Evolutionary conservation across 2,329 filamentous ascomycete genomes (phyloP), one percentile per base, ranked within the genome.

Genomic region (Diaporthe longicolla): DNA sequence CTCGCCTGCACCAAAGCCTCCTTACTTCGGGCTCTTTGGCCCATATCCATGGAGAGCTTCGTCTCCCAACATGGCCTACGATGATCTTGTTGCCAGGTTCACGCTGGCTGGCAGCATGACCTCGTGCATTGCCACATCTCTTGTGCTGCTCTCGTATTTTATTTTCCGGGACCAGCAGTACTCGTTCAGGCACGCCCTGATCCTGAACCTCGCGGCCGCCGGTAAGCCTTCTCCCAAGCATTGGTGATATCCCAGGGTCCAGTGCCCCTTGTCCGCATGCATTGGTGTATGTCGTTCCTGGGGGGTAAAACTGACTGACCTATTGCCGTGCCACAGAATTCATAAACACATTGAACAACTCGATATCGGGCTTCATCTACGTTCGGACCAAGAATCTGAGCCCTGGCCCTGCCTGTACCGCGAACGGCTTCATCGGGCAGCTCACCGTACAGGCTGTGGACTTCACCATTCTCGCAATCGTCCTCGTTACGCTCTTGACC

Each of bases 401-500:
- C 9, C 74, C 79, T 13, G 82, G 83, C 11, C 17, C 77, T 0
- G 82, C 81, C 4, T 87, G 85, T 75, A 80, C 79, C 9, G 73
- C 83, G 26, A 87, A 86, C 76, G 86, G 84, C 48, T 86, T 83
- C 78, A 75, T 86, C 52, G 84, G 84, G 26, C 86, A 87, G 71
- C 79, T 86, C 52, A 85, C 83, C 1, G 85, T 86, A 8, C 85
- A 87, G 76, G 82, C 83, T 6, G 81, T 81, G 37, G 83, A 84
- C 72, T 84, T 86, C 73, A 83, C 82, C 43, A 85, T 87, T 63
- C 79, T 87, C 15, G 82, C 85, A 40, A 87, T 87, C 29, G 81
- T 85, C 19, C 79, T 87, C 19, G 79, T 83, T 3, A 73, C 71
- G 29, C 52, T 73, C 17, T n/a, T 69, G 40, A 59, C 71, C 29